Evolutionary conservation across 495 filamentous ascomycete genomes (phyloP).

Genomic region (Tuber umbilicatum): DNA sequence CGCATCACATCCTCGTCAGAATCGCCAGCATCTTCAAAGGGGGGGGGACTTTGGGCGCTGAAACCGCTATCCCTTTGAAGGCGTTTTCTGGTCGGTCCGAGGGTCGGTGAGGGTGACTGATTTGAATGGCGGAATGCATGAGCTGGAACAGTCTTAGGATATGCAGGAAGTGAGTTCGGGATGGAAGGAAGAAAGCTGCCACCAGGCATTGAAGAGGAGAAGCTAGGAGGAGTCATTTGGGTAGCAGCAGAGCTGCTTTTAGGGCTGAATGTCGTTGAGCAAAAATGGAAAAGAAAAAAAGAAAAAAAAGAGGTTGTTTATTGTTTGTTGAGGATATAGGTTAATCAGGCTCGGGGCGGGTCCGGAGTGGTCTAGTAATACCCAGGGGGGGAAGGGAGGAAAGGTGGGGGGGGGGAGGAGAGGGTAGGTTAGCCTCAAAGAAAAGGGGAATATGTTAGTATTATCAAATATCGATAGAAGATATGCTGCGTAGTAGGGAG

Average conservation of each 20-base stretch:
- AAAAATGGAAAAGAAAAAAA: not conserved
- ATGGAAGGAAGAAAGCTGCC: constrained; percentile 31
- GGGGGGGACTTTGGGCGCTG: constrained; percentile 16
- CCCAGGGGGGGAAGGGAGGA: not conserved
- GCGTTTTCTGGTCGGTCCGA: constrained; percentile 33
- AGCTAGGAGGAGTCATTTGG: constrained; percentile 14
- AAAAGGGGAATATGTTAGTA: not conserved
- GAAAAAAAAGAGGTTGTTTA: not conserved
- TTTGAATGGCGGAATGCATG: constrained; percentile 13
- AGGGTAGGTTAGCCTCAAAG: not conserved
- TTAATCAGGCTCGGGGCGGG: not conserved
- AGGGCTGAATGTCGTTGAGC: not conserved
- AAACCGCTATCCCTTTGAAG: constrained; percentile 17
- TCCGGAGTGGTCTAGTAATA: not conserved
- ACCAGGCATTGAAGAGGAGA: constrained; percentile 14
- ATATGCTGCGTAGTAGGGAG: not conserved
- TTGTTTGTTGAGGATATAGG: not conserved
- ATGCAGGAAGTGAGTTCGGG: constrained; percentile 30
- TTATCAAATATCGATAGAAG: constrained; percentile 2
- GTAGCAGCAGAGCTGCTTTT: not conserved
- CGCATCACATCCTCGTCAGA: constrained; percentile 38
- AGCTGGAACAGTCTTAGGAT: constrained; percentile 12
- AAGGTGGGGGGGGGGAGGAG: not conserved
- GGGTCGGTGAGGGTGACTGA: constrained; percentile 32
- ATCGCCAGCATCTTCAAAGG: constrained; percentile 23